Percentiles rank a stretch among this genome's conserved stretches.
Conservation (phyloP, 352 stramenopile genomes). For the Phytopythium helicoides region DNA sequence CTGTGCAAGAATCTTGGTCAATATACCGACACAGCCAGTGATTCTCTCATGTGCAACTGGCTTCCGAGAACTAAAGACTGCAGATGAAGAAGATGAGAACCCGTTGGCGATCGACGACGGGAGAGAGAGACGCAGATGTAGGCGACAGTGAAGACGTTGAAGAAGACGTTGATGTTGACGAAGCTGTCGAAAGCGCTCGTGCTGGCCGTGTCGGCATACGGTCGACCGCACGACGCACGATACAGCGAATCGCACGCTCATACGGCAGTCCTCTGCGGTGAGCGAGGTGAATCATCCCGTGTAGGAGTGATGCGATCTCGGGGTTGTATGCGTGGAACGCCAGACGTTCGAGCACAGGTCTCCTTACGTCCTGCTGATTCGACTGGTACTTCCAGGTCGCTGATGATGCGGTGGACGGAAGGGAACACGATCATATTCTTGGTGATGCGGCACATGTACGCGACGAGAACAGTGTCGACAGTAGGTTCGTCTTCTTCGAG, state of each 20-base stretch:
- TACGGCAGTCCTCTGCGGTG: constrained; percentile 39
- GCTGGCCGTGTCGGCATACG: constrained; percentile 24
- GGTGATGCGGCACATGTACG: constrained; percentile 70
- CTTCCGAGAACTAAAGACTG: constrained; percentile 38
- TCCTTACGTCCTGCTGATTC: constrained; percentile 14
- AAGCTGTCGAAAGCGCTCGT: constrained; percentile 29
- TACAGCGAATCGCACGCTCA: constrained; percentile 45
- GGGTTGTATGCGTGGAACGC: constrained; percentile 57
- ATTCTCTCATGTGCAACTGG: constrained; percentile 48
- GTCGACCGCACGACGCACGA: constrained; percentile 52
- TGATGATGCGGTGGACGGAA: constrained; percentile 56
- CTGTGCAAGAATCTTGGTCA: constrained; percentile 60
- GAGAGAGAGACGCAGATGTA: constrained; percentile 20
- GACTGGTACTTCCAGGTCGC: constrained; percentile 25
- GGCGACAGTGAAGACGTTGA: constrained; percentile 36
- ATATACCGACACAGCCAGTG: constrained; percentile 64
- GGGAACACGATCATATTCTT: constrained; percentile 72
- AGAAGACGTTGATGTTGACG: constrained; percentile 42
- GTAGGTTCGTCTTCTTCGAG: constrained; percentile 24
- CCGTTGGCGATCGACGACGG: constrained; percentile 20
- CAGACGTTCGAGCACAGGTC: constrained; percentile 46
- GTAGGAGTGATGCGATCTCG: constrained; percentile 55
- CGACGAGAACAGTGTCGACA: constrained; percentile 51
- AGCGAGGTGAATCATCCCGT: constrained; percentile 65
- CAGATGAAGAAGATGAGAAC: constrained; percentile 20